phyloP scores from a whole-genome alignment of 1,139 yeast genomes.

The Blastobotrys proliferans region DNA sequence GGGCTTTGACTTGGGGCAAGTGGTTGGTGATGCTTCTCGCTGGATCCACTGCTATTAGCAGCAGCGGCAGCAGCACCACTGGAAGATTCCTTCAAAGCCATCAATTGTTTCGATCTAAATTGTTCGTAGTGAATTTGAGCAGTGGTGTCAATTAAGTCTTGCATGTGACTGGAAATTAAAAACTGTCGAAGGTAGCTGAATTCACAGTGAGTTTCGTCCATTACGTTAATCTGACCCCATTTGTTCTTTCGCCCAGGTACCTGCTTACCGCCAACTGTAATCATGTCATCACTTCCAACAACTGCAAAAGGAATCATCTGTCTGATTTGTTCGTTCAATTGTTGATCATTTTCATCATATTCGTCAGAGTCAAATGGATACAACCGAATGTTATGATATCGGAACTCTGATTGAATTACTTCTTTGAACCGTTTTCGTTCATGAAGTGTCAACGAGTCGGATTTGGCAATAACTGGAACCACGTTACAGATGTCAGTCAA shows the following conservation, averaged over 20 bases:
- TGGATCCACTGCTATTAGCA: not conserved
- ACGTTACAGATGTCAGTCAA: slow-evolving; percentile 89
- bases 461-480: slow-evolving; percentile 90
- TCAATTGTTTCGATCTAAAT: slow-evolving; percentile 89
- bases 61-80: not conserved
- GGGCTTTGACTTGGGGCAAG: not conserved
- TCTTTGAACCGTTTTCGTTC: slow-evolving; percentile 80
- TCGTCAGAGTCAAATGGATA: slow-evolving; percentile 90
- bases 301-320: slow-evolving; percentile 80
- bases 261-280: slow-evolving; percentile 54
- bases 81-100: slow-evolving; percentile 89
- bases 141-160: slow-evolving; percentile 93
- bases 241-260: slow-evolving; percentile 88
- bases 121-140: slow-evolving; percentile 84
- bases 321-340: slow-evolving; percentile 46
- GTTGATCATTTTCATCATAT: slow-evolving; percentile 49
- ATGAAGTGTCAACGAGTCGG: slow-evolving; percentile 81
- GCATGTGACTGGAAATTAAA: slow-evolving; percentile 90
- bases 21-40: not conserved
- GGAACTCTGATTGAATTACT: slow-evolving; percentile 67
- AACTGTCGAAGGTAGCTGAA: slow-evolving; percentile 91
- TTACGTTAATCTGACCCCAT: slow-evolving; percentile 87
- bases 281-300: slow-evolving; percentile 80
- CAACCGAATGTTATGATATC: slow-evolving; percentile 66
- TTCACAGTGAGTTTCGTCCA: slow-evolving; percentile 92